Base-by-base conservation (phyloP, 257 asterid genomes). In the Echium plantagineum region DNA sequence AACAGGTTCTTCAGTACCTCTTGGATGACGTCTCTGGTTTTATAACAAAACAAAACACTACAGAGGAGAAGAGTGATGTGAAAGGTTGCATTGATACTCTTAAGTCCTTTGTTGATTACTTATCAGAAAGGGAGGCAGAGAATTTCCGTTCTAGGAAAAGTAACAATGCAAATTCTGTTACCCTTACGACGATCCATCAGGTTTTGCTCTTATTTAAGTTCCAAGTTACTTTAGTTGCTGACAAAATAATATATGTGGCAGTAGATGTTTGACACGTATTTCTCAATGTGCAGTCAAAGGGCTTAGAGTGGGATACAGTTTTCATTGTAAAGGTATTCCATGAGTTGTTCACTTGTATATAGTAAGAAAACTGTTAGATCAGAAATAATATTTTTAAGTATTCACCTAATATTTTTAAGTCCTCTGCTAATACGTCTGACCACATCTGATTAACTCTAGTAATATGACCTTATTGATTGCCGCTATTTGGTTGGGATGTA, bases 121-220 rank as follows among this genome's bases (percentile, higher is more conserved):
- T 85, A 57, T 88, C 98, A 68, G 90, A 65, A 69, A 78, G 95
- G 70, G 98, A 88, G 72, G 77, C 72, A 64, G 96, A 82, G 62
- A 91, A 84, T 75, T 88, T 91, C 63, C 94, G 76, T 66, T 69
- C 80, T 59, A 83, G 98, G 80, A 88, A 75, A 80, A 83, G 70
- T 68, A 90, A 91, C 53, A 88, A 91, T 61, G 66, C 81, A 75
- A 81, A 88, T 63, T 88, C 98, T 70, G 90, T 91, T 70, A 85
- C 98, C 62, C 94, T 91, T 69, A 88, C 95, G 59, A 88, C 98
- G 65, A 91, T 91, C 63, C 98, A 91, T 81, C 98, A 88, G 98
- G 98, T 91, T 78, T 28, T 52, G 62, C 62, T 58, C 70, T 53
- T 69, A 49, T 53, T 60, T 32, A 62, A 32, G 64, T 57, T 62